A percentile compares a stretch with the other conserved stretches of the same genome.
phyloP scores from a whole-genome alignment of 441 rosid species.

The Syzygium malaccense region DNA sequence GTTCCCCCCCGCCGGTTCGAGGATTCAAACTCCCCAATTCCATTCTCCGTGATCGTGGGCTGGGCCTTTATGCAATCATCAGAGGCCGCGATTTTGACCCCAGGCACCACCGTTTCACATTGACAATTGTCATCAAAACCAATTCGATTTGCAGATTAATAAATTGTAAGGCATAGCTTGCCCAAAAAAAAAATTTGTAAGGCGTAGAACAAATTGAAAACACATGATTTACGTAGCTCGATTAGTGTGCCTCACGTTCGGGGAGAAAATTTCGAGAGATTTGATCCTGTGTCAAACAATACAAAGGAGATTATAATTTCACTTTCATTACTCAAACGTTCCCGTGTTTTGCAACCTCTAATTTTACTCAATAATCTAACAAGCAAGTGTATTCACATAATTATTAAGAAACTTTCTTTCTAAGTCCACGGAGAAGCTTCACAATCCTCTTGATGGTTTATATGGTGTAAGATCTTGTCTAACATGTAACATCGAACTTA shows the following conservation, averaged over 20 bases:
- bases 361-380: background rate
- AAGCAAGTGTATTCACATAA: background rate
- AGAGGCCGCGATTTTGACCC: background rate
- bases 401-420: background rate
- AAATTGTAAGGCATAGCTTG: background rate
- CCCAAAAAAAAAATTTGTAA: background rate
- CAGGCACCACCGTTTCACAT: background rate
- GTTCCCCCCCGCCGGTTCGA: background rate
- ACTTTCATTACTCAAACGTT: background rate
- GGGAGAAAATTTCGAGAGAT: accelerated
- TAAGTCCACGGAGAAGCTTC: background rate
- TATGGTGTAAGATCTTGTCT: background rate
- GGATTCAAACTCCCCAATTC: background rate
- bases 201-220: background rate
- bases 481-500: background rate
- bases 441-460: background rate
- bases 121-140: background rate
- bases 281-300: background rate
- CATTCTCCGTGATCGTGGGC: background rate
- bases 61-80: background rate
- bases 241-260: accelerated
- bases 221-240: background rate
- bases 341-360: background rate
- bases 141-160: background rate
- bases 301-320: background rate